Evolutionary conservation across 2,329 filamentous ascomycete genomes (phyloP), one percentile per base, ranked within the genome.

Genomic region (Nothopassalora personata): DNA sequence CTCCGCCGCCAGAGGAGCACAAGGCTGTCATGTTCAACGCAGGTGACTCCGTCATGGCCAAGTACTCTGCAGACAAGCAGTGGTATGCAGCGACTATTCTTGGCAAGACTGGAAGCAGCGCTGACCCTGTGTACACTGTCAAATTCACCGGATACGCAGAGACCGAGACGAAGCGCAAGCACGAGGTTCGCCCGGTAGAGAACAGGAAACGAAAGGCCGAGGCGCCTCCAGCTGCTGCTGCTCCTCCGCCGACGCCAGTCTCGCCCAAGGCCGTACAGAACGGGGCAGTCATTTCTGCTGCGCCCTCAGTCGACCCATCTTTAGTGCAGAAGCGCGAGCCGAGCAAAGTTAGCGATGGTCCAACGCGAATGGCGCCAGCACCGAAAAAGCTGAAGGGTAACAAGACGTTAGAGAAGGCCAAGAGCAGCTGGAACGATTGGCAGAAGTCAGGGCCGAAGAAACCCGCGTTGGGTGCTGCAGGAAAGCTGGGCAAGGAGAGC

Each of bases 361-460:
- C 83, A 10, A 69, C 68, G 4, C 69, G 72, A 36, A 67, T 68
- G 65, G 62, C 68, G 34, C 74, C 78, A 33, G 79, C 83, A 63
- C 83, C 85, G 39, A 94, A 93, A 74, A 86, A 86, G 74, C 83
- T 93, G 59, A 96, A 96, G 78, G 93, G 93, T 68, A 94, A 87
- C 62, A 94, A 92, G 74, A 90, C 95, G 72, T 82, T 97, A 27
- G 93, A 97, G 77, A 89, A 86, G 63, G 88, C 89, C 70, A 96
- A 96, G 80, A 89, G 79, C 70, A 96, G 94, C 72, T 99, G 94
- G 94, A 89, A 97, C 72, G 90, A 95, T 64, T 99, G 96, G 74
- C 89, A 86, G 65, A 81, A 82, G 70, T 96, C 95, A 74, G 79
- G 80, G 11, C 72, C 71, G 30, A 72, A 72, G 64, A 72, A 72